Evolutionary conservation across 164 flowering plant species (phyloP), one percentile per base, ranked within the genome.

Genomic region (Chimonanthus salicifolius): DNA sequence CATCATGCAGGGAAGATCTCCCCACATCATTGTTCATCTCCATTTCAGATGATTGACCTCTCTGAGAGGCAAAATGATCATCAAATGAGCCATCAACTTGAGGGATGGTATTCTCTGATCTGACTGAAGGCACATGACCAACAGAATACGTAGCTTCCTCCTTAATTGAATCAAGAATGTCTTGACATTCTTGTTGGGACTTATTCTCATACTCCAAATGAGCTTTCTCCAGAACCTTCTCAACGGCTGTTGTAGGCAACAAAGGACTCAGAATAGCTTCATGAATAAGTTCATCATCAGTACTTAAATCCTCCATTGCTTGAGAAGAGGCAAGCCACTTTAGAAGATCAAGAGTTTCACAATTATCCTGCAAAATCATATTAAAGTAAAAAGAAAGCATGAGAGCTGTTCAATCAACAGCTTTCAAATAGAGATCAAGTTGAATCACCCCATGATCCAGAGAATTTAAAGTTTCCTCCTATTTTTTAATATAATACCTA

Each of bases 241-340:
- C 84, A 68, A 92, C 81, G 47, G 84, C 73, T 69, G 84, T 75
- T 72, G 85, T 82, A 21, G 94, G 91, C 72, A 93, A 73, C 72
- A 91, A 81, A 47, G 97, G 94, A 81, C 86, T 87, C 80, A 93
- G 69, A 79, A 90, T 88, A 15, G 85, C 77, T 74, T 91, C 92
- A 67, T 83, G 85, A 74, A 79, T 80, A 83, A 90, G 90, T 76
- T 90, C 96, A 79, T 92, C 98, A 80, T 92, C 99, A 72, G 95
- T 89, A 74, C 86, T 84, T 77, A 94, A 78, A 72, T 94, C 98
- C 74, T 92, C 97, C 66, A 81, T 86, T 68, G 94, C 95, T 81
- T 96, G 97, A 75, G 99, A 92, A 64, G 92, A 88, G 69, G 93
- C 97, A 80, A 96, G 88, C 99, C 99, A 96, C 79, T 81, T 89